phyloP scores from a whole-genome alignment of 257 asterid species.

The Gentiana straminea region DNA sequence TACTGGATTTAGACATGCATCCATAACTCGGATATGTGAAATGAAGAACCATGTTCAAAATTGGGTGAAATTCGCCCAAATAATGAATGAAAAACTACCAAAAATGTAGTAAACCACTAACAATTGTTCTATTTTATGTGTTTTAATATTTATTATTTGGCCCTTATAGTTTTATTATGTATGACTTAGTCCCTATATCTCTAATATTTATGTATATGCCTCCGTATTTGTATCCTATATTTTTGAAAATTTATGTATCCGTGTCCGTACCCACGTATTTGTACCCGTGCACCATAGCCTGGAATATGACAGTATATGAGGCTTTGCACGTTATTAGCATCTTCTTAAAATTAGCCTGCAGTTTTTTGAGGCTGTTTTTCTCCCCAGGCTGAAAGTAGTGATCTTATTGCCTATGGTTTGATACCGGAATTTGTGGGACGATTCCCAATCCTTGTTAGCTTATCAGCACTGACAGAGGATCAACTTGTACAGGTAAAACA shows the following conservation, averaged over 20 bases:
- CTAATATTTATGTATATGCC: no score
- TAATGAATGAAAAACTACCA: no score
- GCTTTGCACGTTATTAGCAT: neutral
- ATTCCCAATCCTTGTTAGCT: slow-evolving; percentile 86
- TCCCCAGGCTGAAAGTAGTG: slow-evolving; percentile 96
- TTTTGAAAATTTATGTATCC: neutral
- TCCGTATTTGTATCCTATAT: no score
- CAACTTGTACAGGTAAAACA: slow-evolving; percentile 90
- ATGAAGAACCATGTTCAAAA: no score
- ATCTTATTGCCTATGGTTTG: slow-evolving; percentile 89
- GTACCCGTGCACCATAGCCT: neutral
- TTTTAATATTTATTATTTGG: no score
- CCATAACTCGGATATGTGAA: no score
- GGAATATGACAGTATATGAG: neutral
- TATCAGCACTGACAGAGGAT: slow-evolving; percentile 90
- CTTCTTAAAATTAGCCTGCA: neutral
- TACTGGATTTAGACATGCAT: no score
- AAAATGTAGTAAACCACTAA: no score
- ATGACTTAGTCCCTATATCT: no score
- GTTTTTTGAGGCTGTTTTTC: neutral
- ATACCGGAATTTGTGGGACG: slow-evolving; percentile 99
- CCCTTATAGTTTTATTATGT: no score
- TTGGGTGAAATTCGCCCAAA: no score
- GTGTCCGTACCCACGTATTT: neutral
- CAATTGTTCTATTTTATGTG: no score